A percentile compares a stretch with the other conserved stretches of the same genome.
Conservation (phyloP, 1,139 yeast genomes). For the Citeromyces hawaiiensis region DNA sequence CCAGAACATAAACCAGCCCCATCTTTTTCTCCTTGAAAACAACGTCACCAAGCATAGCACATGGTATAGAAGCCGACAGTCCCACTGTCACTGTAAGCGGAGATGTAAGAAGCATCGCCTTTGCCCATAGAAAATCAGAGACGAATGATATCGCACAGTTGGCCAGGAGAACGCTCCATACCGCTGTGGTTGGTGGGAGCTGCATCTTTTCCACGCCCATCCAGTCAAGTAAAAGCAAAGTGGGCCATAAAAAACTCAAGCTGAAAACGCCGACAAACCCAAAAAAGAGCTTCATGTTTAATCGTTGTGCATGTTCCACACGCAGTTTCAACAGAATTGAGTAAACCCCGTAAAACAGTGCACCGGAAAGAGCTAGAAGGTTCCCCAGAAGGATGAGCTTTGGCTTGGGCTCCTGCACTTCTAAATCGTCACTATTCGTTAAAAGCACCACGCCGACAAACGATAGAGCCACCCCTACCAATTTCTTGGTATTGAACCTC, state of each 20-base stretch:
- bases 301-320: slow-evolving; percentile 57
- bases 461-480: slow-evolving; percentile 57
- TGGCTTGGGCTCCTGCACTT: not conserved
- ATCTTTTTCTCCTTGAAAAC: slow-evolving; percentile 51
- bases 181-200: slow-evolving; percentile 42
- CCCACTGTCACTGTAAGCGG: slow-evolving; percentile 96
- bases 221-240: slow-evolving; percentile 49
- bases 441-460: slow-evolving; percentile 72
- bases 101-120: slow-evolving; percentile 83
- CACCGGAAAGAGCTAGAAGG: slow-evolving; percentile 67
- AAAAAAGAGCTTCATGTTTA: slow-evolving; percentile 79
- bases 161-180: slow-evolving; percentile 38
- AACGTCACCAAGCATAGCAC: slow-evolving; percentile 89
- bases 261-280: slow-evolving; percentile 91
- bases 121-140: slow-evolving; percentile 92
- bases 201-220: slow-evolving; percentile 57
- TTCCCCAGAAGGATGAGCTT: slow-evolving; percentile 53
- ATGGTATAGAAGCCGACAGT: slow-evolving; percentile 80
- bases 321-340: slow-evolving; percentile 70
- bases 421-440: slow-evolving; percentile 27
- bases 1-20: slow-evolving; percentile 51
- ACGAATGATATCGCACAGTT: slow-evolving; percentile 73
- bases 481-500: slow-evolving; percentile 45
- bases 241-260: slow-evolving; percentile 71
- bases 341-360: slow-evolving; percentile 81